Evolutionary conservation across 257 asterid genomes (phyloP), one percentile per base, ranked within the genome.

Genomic region (Paraleonurus japonicus): DNA sequence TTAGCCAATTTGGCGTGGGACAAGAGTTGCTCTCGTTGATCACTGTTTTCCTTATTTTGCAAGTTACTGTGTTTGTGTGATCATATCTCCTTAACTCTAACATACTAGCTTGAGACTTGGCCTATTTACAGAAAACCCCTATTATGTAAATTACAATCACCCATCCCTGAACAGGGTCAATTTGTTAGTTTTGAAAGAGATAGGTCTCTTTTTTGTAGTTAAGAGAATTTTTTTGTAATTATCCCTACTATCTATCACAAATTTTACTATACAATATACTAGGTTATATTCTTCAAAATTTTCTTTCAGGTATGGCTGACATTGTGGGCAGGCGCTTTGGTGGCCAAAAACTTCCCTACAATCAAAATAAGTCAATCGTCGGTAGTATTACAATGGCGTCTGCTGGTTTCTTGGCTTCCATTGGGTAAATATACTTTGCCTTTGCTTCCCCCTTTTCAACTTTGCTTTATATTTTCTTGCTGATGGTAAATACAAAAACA

Each of bases 301-400:
- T 22, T 68, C 66, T 65, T 54, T 61, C 83, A 89, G 99, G 97
- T 33, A 65, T 94, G 75, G 99, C 97, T 70, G 99, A 94, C 71
- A 71, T 91, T 30, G 76, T 91, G 3, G 99, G 99, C 27, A 86
- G 99, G 81, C 85, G 91, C 59, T 91, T 91, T 61, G 96, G 96
- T 51, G 81, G 72, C 62, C 78, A 75, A 62, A 94, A 94, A 72
- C 88, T 94, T 59, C 96, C 99, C 13, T 91, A 94, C 84, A 94
- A 94, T 75, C 66, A 28, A 63, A 81, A 88, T 76, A 94, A 94
- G 78, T 91, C 97, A 11, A 10, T 86, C 61, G 67, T 72, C 28
- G 99, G 99, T 19, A 91, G 92, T 61, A 60, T 89, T 64, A 71
- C 96, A 19, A 89, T 94, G 97, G 91, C 84, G 6, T 70, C 69